Conservation (phyloP, 495 filamentous ascomycete species). For the Elaphomyces granulatus region DNA sequence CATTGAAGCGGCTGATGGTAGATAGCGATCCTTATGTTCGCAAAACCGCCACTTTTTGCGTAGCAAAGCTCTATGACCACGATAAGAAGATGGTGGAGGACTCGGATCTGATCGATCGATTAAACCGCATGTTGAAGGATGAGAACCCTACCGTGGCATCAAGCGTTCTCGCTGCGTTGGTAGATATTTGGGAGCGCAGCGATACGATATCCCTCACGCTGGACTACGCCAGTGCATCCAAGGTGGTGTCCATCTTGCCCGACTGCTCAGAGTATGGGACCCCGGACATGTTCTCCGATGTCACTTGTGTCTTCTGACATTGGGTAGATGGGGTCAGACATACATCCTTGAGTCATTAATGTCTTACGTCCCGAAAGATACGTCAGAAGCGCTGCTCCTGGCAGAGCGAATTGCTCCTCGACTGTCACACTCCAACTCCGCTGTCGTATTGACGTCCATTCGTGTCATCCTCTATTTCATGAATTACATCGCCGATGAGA, state of each 20-base stretch:
- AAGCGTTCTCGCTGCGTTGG: slow-evolving; percentile 77
- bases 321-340: slow-evolving; percentile 87
- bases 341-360: slow-evolving; percentile 98
- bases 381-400: slow-evolving; percentile 69
- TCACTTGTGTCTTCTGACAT: slow-evolving; percentile 14
- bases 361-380: slow-evolving; percentile 93
- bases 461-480: slow-evolving; percentile 93
- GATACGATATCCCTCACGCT: slow-evolving; percentile 97
- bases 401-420: slow-evolving; percentile 90
- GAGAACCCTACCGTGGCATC: slow-evolving; percentile 97
- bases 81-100: slow-evolving; percentile 79
- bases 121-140: slow-evolving; percentile 82
- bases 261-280: slow-evolving; percentile 89
- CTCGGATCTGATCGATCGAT: slow-evolving; percentile 79
- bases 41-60: slow-evolving; percentile 92
- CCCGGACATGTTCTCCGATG: slow-evolving; percentile 1
- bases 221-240: slow-evolving; percentile 91
- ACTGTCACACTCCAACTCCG: slow-evolving; percentile 89
- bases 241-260: slow-evolving; percentile 89
- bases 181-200: slow-evolving; percentile 98
- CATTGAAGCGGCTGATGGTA: slow-evolving; percentile 68
- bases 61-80: slow-evolving; percentile 96
- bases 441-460: slow-evolving; percentile 90
- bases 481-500: slow-evolving; percentile 96
- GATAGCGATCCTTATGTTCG: slow-evolving; percentile 93